These are phyloP conservation scores for Aspergillus ochraceus DNA, from an alignment of 2,329 filamentous ascomycete genomes.

Conservation along the genomic window DNA sequence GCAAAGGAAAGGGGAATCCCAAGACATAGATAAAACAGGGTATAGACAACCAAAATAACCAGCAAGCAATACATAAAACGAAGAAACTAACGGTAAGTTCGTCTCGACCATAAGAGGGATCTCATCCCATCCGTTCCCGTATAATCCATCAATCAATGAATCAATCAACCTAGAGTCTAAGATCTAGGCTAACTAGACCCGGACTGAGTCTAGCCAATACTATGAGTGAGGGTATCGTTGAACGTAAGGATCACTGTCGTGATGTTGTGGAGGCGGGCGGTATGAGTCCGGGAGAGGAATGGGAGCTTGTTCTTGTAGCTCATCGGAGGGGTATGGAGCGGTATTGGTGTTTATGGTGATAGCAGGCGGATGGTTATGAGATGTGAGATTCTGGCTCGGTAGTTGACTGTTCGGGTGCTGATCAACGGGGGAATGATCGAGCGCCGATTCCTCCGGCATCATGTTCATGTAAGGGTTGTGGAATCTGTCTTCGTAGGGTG, in stretches of 20 bases:
- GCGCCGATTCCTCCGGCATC: slow-evolving; percentile 16
- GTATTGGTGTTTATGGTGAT: background rate
- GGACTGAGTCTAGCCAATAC: background rate
- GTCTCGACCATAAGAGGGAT: slow-evolving; percentile 13
- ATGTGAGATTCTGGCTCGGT: slow-evolving; percentile 8
- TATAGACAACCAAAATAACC: background rate
- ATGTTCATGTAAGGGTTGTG: slow-evolving; percentile 17
- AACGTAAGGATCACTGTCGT: slow-evolving; percentile 18
- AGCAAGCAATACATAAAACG: background rate
- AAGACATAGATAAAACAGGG: background rate
- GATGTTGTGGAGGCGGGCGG: slow-evolving; percentile 26
- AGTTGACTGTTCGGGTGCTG: background rate
- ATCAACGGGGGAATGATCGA: slow-evolving; percentile 13
- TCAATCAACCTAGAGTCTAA: too few species aligned
- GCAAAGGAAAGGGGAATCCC: slow-evolving; percentile 1
- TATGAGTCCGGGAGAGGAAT: slow-evolving; percentile 34
- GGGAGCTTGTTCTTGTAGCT: slow-evolving; percentile 30
- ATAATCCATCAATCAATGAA: too few species aligned
- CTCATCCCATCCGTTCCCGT: too few species aligned
- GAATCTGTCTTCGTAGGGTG: slow-evolving; percentile 19
- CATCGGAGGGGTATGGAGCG: slow-evolving; percentile 19
- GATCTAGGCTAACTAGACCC: too few species aligned
- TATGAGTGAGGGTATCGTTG: background rate
- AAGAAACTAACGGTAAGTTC: background rate
- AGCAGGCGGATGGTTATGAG: slow-evolving; percentile 4